Percentiles rank a stretch among this genome's conserved stretches.
phyloP scores from a whole-genome alignment of 768 basidiomycete genomes.

The Trametes sanguinea region DNA sequence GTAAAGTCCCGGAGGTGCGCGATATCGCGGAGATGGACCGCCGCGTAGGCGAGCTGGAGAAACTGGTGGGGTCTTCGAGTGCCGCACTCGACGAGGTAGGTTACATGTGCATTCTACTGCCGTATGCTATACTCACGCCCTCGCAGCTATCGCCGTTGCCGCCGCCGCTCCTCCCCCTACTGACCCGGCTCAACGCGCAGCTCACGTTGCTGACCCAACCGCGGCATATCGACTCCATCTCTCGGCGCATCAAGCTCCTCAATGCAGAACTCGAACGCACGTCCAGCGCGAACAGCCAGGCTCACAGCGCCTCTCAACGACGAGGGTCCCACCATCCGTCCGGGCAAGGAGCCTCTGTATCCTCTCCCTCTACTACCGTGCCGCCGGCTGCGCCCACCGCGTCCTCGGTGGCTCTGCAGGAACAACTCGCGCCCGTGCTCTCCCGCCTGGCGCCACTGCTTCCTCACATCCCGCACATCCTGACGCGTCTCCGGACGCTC shows the following conservation, averaged over 20 bases:
- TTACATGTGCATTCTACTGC: not conserved
- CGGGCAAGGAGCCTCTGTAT: slow-evolving; percentile 1
- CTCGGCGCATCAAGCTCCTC: slow-evolving; percentile 88
- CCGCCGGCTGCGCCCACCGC: slow-evolving; percentile 21
- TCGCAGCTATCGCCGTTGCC: slow-evolving; percentile 69
- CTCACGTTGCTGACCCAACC: slow-evolving; percentile 90
- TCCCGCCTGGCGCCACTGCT: slow-evolving; percentile 70
- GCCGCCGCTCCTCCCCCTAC: slow-evolving; percentile 77
- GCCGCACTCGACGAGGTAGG: slow-evolving; percentile 81
- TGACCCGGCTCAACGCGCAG: slow-evolving; percentile 82
- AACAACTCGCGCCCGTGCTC: slow-evolving; percentile 68
- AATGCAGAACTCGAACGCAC: slow-evolving; percentile 90
- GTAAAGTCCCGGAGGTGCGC: slow-evolving; percentile 38
- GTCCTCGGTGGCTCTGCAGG: slow-evolving; percentile 42
- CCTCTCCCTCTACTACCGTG: slow-evolving; percentile 8
- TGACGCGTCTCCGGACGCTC: slow-evolving; percentile 85
- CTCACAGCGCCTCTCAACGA: slow-evolving; percentile 45
- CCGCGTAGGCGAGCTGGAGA: slow-evolving; percentile 83
- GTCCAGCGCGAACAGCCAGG: slow-evolving; percentile 43
- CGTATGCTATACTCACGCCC: not conserved
- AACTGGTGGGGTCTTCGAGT: slow-evolving; percentile 78
- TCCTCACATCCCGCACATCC: slow-evolving; percentile 86
- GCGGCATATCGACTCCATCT: slow-evolving; percentile 93
- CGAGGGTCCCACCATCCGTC: slow-evolving; percentile 24
- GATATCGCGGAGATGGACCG: slow-evolving; percentile 76